A percentile compares a stretch with the other conserved stretches of the same genome.
Conservation (phyloP, 2,329 filamentous ascomycete genomes). For the Tricladium varicosporioides region DNA sequence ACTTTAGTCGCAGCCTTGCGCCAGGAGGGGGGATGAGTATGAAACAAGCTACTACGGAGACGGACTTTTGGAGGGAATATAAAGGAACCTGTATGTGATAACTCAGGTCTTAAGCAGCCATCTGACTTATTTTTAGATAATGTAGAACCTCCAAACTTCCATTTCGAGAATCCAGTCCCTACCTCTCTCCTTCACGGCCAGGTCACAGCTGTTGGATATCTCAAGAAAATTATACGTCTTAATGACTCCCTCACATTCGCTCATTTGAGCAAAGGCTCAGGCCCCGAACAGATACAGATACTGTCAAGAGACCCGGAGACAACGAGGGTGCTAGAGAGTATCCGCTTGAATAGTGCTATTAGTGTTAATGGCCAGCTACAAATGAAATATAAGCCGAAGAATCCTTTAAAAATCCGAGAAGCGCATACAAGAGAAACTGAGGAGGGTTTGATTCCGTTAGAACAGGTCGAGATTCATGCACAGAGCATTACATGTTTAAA, state of each 20-base stretch:
- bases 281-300: slow-evolving; percentile 41
- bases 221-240: slow-evolving; percentile 66
- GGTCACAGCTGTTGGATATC: slow-evolving; percentile 66
- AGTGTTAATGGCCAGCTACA: slow-evolving; percentile 40
- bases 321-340: slow-evolving; percentile 44
- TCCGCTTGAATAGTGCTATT: slow-evolving; percentile 52
- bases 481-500: slow-evolving; percentile 67
- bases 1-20: slow-evolving; percentile 6
- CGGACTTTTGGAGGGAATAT: slow-evolving; percentile 28
- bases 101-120: neutral
- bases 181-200: slow-evolving; percentile 31
- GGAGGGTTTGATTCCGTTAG: neutral
- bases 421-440: slow-evolving; percentile 4
- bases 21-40: neutral
- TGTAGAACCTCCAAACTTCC: slow-evolving; percentile 12
- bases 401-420: slow-evolving; percentile 3
- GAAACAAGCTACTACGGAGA: slow-evolving; percentile 3
- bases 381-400: slow-evolving; percentile 23
- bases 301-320: slow-evolving; percentile 19
- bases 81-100: slow-evolving; percentile 24
- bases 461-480: slow-evolving; percentile 56
- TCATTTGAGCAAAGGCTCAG: slow-evolving; percentile 40
- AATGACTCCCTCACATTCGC: slow-evolving; percentile 71
- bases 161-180: slow-evolving; percentile 11
- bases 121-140: slow-evolving; percentile 7